Evolutionary conservation across 2,329 filamentous ascomycete genomes (phyloP).

Genomic region (Cyphellophora europaea): DNA sequence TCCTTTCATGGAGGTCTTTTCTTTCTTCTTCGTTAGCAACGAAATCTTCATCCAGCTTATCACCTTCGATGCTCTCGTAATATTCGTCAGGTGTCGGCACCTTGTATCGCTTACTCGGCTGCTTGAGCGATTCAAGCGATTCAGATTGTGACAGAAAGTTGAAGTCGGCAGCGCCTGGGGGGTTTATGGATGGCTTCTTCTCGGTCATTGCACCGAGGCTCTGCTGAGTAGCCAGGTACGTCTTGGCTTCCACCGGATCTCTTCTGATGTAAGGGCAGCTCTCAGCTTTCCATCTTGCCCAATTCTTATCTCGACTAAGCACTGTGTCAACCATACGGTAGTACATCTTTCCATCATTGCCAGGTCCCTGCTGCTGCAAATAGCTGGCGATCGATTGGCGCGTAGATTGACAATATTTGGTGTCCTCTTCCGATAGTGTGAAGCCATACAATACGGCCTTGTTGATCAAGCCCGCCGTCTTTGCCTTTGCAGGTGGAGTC

Average conservation of each 20-base stretch:
- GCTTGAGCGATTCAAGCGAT: slow-evolving; percentile 61
- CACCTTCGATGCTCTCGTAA: slow-evolving; percentile 62
- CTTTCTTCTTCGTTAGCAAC: slow-evolving; percentile 56
- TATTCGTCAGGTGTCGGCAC: slow-evolving; percentile 64
- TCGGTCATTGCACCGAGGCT: slow-evolving; percentile 60
- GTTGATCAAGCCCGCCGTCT: slow-evolving; percentile 59
- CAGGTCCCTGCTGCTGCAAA: slow-evolving; percentile 52
- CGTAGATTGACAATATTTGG: slow-evolving; percentile 75
- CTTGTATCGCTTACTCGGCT: slow-evolving; percentile 52
- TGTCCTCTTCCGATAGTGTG: slow-evolving; percentile 69
- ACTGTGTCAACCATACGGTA: slow-evolving; percentile 96
- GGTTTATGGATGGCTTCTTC: slow-evolving; percentile 52
- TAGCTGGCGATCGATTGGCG: slow-evolving; percentile 73
- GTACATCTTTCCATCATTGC: slow-evolving; percentile 81
- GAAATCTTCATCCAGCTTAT: slow-evolving; percentile 81
- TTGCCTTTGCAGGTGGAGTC: slow-evolving; percentile 71
- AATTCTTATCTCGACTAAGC: slow-evolving; percentile 91
- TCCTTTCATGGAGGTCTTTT: slow-evolving; percentile 54
- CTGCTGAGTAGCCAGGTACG: slow-evolving; percentile 61
- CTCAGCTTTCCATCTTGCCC: slow-evolving; percentile 97
- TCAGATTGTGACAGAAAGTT: slow-evolving; percentile 66
- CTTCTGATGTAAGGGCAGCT: slow-evolving; percentile 80
- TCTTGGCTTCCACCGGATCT: slow-evolving; percentile 57
- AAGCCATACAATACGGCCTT: slow-evolving; percentile 81
- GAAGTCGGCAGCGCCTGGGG: slow-evolving; percentile 65